A percentile compares a stretch with the other conserved stretches of the same genome.
These are phyloP conservation scores for Kwoniella sp. DNA, from an alignment of 768 basidiomycete genomes.

Conservation along the genomic window DNA sequence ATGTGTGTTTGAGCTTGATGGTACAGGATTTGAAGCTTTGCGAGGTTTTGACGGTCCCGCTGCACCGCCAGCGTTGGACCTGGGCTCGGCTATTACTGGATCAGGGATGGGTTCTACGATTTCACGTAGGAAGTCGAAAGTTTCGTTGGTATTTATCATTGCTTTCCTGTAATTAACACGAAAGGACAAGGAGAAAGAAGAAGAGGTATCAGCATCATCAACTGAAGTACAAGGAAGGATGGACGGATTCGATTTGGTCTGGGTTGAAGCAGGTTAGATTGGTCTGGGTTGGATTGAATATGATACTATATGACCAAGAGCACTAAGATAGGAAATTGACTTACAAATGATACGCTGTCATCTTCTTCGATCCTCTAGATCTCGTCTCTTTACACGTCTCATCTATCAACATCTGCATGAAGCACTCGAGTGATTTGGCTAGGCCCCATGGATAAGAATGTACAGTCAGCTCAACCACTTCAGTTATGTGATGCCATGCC, in stretches of 20 bases:
- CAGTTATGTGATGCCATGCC: background rate
- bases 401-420: constrained; percentile 79
- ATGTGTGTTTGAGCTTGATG: constrained; percentile 2
- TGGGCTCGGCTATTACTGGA: constrained; percentile 71
- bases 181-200: background rate
- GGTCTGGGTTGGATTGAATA: background rate
- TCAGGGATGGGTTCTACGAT: constrained; percentile 83
- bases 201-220: background rate
- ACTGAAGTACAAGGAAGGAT: background rate
- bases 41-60: constrained; percentile 21
- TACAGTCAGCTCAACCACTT: background rate
- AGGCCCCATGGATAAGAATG: constrained; percentile 7
- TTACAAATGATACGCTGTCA: constrained; percentile 90
- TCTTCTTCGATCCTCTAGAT: constrained; percentile 78
- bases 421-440: constrained; percentile 95
- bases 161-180: constrained; percentile 72
- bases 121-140: constrained; percentile 92
- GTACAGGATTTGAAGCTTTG: constrained; percentile 16
- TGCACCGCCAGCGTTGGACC: background rate
- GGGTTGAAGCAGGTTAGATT: background rate
- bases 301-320: background rate
- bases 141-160: constrained; percentile 80
- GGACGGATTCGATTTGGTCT: too few relatives aligned
- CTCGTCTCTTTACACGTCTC: constrained; percentile 77
- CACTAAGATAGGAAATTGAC: constrained; percentile 53